These are phyloP conservation scores for Solanum lycopersicoides DNA, from an alignment of 257 asterid species.

Conservation along the genomic window DNA sequence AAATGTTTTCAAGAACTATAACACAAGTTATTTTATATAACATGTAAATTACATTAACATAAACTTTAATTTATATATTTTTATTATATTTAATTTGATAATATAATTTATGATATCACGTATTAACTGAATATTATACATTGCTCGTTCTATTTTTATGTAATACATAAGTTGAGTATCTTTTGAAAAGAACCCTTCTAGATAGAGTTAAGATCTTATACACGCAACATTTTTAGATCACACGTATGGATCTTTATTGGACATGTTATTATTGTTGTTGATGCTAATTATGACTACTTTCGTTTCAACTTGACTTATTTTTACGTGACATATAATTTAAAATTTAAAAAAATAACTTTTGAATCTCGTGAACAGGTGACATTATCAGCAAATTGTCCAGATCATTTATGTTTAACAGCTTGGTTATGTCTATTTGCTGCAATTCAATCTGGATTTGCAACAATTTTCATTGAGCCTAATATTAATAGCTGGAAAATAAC, in stretches of 20 bases:
- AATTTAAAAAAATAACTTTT: neutral
- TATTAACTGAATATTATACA: too few species aligned
- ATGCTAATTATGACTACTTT: neutral
- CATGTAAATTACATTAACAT: neutral
- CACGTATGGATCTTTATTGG: neutral
- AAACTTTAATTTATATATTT: neutral
- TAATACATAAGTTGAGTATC: rapidly evolving
- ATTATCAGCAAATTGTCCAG: constrained; percentile 14
- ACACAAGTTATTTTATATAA: neutral
- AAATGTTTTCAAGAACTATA: neutral
- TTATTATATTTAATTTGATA: neutral
- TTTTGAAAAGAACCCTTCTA: neutral
- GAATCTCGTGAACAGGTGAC: constrained; percentile 14
- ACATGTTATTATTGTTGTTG: neutral
- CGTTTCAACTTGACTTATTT: neutral
- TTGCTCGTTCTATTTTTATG: too few species aligned
- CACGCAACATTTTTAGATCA: neutral
- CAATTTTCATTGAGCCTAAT: constrained; percentile 15
- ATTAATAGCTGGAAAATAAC: constrained; percentile 20
- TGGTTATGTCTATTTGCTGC: constrained; percentile 30
- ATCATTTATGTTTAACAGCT: constrained; percentile 28
- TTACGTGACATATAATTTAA: too few species aligned
- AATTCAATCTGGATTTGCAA: constrained; percentile 11
- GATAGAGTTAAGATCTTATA: too few species aligned
- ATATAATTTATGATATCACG: too few species aligned